These are phyloP conservation scores for Picochlorum sp. DNA, from an alignment of 139 green algal genomes.

Conservation along the genomic window DNA sequence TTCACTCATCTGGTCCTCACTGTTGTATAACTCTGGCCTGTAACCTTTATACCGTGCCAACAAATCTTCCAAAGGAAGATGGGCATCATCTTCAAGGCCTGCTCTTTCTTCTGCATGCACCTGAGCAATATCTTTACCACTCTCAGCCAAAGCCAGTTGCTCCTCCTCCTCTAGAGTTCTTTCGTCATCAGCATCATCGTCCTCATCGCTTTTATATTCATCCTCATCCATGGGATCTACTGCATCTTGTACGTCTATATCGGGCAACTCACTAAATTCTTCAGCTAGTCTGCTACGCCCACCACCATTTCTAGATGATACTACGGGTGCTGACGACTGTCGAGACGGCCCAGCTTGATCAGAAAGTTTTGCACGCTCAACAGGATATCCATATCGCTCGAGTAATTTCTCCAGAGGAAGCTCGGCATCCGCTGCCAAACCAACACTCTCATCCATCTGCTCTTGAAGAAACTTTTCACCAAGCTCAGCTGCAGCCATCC, in stretches of 20 bases:
- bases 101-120: constrained; percentile 44
- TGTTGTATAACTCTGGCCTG: neutral
- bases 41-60: constrained; percentile 35
- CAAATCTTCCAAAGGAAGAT: constrained; percentile 81
- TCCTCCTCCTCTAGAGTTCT: constrained; percentile 62
- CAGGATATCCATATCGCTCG: constrained; percentile 46
- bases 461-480: constrained; percentile 10
- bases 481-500: constrained; percentile 35
- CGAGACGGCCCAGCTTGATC: constrained; percentile 2
- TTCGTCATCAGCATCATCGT: constrained; percentile 33
- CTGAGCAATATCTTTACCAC: constrained; percentile 15
- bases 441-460: constrained; percentile 52
- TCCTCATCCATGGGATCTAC: neutral
- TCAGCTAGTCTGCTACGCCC: neutral
- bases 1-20: neutral
- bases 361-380: neutral
- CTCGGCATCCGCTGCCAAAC: constrained; percentile 66
- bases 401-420: constrained; percentile 83
- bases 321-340: constrained; percentile 2
- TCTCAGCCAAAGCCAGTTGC: constrained; percentile 35
- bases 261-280: constrained; percentile 4
- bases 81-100: constrained; percentile 64
- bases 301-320: neutral
- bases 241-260: neutral
- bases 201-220: neutral